Conservation (phyloP, 2,329 filamentous ascomycete species). For the Neopestalotiopsis sp. region DNA sequence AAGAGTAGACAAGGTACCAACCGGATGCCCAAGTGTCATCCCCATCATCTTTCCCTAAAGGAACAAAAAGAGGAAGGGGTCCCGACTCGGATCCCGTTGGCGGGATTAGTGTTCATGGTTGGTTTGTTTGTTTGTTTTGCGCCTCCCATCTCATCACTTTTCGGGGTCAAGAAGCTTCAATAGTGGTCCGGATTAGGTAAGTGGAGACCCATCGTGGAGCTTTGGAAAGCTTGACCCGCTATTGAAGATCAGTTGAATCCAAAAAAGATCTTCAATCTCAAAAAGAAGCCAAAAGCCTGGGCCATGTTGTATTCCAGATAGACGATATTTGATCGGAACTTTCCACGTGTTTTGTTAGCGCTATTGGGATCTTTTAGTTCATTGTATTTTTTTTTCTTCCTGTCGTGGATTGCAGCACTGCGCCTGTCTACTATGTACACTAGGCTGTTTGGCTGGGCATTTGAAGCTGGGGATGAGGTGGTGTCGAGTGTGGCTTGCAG, state of each 20-base stretch:
- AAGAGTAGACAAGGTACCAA: too few species aligned
- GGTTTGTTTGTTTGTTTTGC: neutral
- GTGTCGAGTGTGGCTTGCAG: neutral
- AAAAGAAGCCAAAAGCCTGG: neutral
- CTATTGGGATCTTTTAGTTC: neutral
- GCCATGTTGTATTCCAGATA: neutral
- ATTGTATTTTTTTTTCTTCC: neutral
- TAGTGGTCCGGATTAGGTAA: constrained; percentile 2
- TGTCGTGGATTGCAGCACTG: neutral
- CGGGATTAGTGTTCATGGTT: neutral
- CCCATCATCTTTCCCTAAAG: too few species aligned
- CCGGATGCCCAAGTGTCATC: too few species aligned
- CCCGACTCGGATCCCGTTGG: too few species aligned
- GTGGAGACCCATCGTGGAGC: neutral
- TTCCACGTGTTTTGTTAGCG: neutral
- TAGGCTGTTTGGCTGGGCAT: too few species aligned
- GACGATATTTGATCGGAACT: neutral
- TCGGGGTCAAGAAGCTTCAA: constrained; percentile 1
- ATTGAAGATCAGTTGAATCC: neutral
- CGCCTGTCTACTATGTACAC: neutral
- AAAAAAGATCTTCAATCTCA: neutral
- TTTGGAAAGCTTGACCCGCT: neutral
- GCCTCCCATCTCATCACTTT: neutral
- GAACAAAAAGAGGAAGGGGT: too few species aligned
- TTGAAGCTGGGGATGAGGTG: neutral